Evolutionary conservation across 495 filamentous ascomycete genomes (phyloP).

Genomic region (Cairneyella variabilis): DNA sequence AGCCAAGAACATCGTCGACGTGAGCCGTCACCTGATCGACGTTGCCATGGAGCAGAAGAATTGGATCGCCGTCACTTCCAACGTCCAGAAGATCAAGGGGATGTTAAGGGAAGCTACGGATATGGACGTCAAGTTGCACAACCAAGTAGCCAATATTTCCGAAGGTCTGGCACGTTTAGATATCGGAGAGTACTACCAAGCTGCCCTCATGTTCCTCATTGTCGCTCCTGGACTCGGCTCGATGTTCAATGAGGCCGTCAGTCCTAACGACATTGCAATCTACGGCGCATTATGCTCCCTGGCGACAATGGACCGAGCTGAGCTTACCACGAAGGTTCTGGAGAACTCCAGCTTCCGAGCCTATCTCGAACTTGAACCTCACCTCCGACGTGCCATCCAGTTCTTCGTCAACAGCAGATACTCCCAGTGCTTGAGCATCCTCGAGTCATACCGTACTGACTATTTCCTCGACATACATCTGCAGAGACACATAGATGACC

Average conservation of each 20-base stretch:
- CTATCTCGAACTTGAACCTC: slow-evolving; percentile 90
- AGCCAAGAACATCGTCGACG: slow-evolving; percentile 64
- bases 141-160: slow-evolving; percentile 63
- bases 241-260: slow-evolving; percentile 68
- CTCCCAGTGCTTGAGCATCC: slow-evolving; percentile 71
- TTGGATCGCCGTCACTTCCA: slow-evolving; percentile 62
- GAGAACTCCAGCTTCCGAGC: slow-evolving; percentile 76
- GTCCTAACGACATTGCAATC: slow-evolving; percentile 83
- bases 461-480: slow-evolving; percentile 89
- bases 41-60: slow-evolving; percentile 63
- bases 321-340: slow-evolving; percentile 71
- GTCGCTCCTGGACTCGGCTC: slow-evolving; percentile 47
- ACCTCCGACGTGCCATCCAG: slow-evolving; percentile 84
- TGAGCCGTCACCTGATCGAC: slow-evolving; percentile 65
- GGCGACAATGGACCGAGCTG: slow-evolving; percentile 77
- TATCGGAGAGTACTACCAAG: slow-evolving; percentile 60
- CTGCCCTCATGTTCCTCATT: slow-evolving; percentile 67
- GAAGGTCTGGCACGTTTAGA: slow-evolving; percentile 70
- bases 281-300: slow-evolving; percentile 91
- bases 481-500: slow-evolving; percentile 62
- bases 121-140: slow-evolving; percentile 55
- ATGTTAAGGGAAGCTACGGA: slow-evolving; percentile 43
- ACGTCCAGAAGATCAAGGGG: slow-evolving; percentile 62
- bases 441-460: slow-evolving; percentile 77
- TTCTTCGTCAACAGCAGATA: slow-evolving; percentile 89